A percentile compares a stretch with the other conserved stretches of the same genome.
These are phyloP conservation scores for Linnemannia elongata DNA, from an alignment of 192 early-diverging fungal species.

Conservation along the genomic window DNA sequence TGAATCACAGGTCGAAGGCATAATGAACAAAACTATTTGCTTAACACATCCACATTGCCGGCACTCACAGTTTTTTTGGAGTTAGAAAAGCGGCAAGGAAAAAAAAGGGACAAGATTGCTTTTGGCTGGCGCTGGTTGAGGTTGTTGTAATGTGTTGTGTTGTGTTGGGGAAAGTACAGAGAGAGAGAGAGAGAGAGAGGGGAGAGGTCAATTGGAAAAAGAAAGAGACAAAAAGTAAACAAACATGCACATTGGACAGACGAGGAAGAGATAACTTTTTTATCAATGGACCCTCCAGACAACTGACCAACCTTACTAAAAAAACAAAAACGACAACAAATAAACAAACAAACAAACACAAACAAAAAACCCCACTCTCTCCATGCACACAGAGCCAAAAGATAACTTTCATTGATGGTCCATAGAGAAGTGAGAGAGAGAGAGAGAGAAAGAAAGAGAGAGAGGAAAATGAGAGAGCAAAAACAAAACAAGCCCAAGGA, in stretches of 20 bases:
- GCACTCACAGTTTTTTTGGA: no score
- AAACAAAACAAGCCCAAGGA: not conserved
- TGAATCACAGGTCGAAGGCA: not conserved
- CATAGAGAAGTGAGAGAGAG: not conserved
- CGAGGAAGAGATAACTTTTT: not conserved
- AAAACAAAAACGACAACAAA: not conserved
- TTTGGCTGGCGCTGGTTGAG: no score
- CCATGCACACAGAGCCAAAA: constrained; percentile 1
- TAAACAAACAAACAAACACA: not conserved
- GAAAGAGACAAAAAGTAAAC: not conserved
- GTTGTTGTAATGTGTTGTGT: no score
- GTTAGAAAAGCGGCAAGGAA: no score
- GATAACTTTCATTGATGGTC: not conserved
- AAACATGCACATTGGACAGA: constrained; percentile 2
- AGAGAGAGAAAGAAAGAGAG: no score
- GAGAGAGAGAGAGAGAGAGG: no score
- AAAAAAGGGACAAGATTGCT: no score
- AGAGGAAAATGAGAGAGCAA: not conserved
- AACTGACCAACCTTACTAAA: constrained; percentile 7
- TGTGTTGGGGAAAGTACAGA: not conserved
- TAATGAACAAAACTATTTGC: no score
- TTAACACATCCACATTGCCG: no score
- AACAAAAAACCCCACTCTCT: not conserved
- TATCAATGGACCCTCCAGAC: constrained; percentile 3
- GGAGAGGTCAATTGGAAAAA: not conserved